Conservation (phyloP, 2,329 filamentous ascomycete genomes). For the Colletotrichum musae region DNA sequence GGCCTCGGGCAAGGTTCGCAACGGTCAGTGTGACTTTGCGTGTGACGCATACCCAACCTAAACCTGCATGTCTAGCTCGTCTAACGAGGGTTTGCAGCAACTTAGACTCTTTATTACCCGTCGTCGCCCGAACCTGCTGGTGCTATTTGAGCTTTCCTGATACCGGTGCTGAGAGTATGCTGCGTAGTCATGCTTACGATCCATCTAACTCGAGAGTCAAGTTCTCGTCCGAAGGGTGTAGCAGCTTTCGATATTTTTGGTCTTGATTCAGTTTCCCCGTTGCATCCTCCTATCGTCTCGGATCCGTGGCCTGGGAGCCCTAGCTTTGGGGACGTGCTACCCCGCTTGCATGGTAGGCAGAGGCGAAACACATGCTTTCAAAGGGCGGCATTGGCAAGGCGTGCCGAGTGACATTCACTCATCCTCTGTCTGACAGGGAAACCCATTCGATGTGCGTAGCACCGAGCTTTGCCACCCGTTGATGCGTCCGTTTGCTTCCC, state of each 20-base stretch:
- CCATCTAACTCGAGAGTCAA: neutral
- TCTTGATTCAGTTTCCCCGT: slow-evolving; percentile 1
- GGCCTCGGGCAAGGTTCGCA: neutral
- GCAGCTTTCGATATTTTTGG: neutral
- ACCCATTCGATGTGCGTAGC: no score
- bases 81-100: neutral
- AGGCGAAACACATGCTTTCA: slow-evolving; percentile 23
- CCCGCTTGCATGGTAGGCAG: slow-evolving; percentile 15
- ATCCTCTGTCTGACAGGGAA: no score
- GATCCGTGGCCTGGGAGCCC: neutral
- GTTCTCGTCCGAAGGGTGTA: neutral
- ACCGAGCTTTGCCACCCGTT: no score
- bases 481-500: no score
- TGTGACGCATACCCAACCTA: slow-evolving; percentile 9
- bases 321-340: neutral
- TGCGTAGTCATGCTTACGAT: neutral
- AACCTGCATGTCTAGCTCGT: neutral
- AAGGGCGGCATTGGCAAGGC: slow-evolving; percentile 17
- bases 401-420: no score
- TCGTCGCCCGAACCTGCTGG: slow-evolving; percentile 4
- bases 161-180: no score
- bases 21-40: slow-evolving; percentile 1
- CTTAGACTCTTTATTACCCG: neutral
- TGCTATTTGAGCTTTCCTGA: no score
- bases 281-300: neutral